These are phyloP conservation scores for Melanopsichium pennsylvanicum DNA, from an alignment of 1,284 basidiomycete species.

Conservation along the genomic window DNA sequence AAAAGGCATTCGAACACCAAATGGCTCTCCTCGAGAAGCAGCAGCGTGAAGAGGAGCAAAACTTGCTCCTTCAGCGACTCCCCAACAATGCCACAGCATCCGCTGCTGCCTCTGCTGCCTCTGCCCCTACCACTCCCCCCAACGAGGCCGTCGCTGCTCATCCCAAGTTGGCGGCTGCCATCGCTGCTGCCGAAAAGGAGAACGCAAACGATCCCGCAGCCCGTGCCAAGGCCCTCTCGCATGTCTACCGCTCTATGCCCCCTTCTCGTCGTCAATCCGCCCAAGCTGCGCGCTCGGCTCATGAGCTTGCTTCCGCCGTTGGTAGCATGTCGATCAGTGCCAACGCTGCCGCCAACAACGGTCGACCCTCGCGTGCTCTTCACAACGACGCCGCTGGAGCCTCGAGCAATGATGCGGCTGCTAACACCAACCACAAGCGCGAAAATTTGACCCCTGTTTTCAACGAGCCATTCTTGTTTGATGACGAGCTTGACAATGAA, in stretches of 20 bases:
- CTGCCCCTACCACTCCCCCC: slow-evolving; percentile 45
- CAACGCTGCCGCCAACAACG: slow-evolving; percentile 3
- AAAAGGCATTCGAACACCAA: slow-evolving; percentile 54
- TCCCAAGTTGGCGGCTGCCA: slow-evolving; percentile 14
- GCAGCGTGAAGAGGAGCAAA: slow-evolving; percentile 53
- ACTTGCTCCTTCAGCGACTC: slow-evolving; percentile 30
- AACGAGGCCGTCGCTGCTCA: slow-evolving; percentile 19
- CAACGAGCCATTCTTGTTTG: slow-evolving; percentile 62
- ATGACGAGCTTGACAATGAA: slow-evolving; percentile 62
- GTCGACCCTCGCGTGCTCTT: slow-evolving; percentile 6
- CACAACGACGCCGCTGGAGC: background rate
- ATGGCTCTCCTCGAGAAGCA: slow-evolving; percentile 51
- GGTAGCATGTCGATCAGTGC: slow-evolving; percentile 25
- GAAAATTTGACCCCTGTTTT: slow-evolving; percentile 57
- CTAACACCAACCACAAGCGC: slow-evolving; percentile 5
- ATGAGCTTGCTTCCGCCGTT: slow-evolving; percentile 29
- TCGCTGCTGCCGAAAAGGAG: background rate
- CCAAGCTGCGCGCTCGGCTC: slow-evolving; percentile 9
- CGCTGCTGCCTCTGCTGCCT: slow-evolving; percentile 23
- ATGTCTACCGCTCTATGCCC: slow-evolving; percentile 42
- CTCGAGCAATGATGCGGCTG: background rate
- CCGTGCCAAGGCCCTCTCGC: slow-evolving; percentile 6
- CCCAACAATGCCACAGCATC: no score
- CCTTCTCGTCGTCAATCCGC: slow-evolving; percentile 37
- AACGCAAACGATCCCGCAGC: slow-evolving; percentile 1